Percentiles rank a stretch among this genome's conserved stretches.
These are phyloP conservation scores for Stygiomarasmius scandens DNA, from an alignment of 1,284 basidiomycete genomes.

Conservation along the genomic window DNA sequence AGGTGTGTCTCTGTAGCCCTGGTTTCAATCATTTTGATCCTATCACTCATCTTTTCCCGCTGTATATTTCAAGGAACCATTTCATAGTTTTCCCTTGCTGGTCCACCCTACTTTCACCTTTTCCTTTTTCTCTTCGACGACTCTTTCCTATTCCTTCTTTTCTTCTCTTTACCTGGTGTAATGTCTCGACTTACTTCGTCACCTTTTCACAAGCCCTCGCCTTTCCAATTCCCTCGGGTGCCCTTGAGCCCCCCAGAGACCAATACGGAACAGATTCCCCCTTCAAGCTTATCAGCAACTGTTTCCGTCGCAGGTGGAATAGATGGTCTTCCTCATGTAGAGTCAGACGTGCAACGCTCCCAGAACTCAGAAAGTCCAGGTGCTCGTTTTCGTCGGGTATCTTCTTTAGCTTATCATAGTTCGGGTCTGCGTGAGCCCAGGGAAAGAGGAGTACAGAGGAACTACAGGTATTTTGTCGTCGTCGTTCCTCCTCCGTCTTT, in stretches of 20 bases:
- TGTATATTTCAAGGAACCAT: not conserved
- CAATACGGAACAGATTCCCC: constrained; percentile 39
- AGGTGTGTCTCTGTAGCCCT: not conserved
- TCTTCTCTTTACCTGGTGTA: constrained; percentile 19
- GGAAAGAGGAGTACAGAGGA: constrained; percentile 48
- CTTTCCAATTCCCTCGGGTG: constrained; percentile 50
- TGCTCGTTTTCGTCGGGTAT: constrained; percentile 45
- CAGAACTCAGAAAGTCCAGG: constrained; percentile 29
- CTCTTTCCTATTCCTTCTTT: constrained; percentile 4
- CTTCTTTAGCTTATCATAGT: constrained; percentile 60
- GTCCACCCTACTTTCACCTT: not conserved
- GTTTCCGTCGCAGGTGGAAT: constrained; percentile 25
- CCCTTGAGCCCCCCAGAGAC: constrained; percentile 60
- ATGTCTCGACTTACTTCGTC: constrained; percentile 55
- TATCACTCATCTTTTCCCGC: constrained; percentile 11
- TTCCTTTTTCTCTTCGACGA: constrained; percentile 9
- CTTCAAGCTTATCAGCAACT: constrained; percentile 19
- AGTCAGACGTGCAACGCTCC: constrained; percentile 2
- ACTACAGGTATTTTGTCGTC: constrained; percentile 62
- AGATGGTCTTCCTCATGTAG: constrained; percentile 6
- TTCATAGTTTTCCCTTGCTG: constrained; percentile 5
- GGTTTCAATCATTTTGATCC: constrained; percentile 13
- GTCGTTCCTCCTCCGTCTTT: constrained; percentile 67
- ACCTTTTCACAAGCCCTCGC: constrained; percentile 50
- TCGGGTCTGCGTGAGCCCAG: constrained; percentile 52